Conservation (phyloP, 1,139 yeast species). For the Candida glucosophila region DNA sequence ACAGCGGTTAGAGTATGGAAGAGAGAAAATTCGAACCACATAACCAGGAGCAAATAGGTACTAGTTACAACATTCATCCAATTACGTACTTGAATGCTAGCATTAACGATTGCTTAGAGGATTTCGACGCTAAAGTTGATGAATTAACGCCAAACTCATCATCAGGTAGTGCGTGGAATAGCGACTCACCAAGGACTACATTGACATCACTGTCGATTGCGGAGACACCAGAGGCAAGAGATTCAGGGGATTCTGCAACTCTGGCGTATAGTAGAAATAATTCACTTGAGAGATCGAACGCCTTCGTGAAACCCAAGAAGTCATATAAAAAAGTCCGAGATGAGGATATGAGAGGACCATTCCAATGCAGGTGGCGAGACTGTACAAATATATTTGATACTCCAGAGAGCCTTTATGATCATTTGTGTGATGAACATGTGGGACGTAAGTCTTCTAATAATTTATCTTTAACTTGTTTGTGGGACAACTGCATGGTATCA, state of each 20-base stretch:
- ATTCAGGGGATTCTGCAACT: no score
- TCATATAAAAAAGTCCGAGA: constrained; percentile 43
- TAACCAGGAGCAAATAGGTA: no score
- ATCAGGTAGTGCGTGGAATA: constrained; percentile 17
- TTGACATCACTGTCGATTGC: constrained; percentile 31
- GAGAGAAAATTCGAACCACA: no score
- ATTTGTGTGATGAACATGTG: constrained; percentile 84
- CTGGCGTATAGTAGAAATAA: background rate
- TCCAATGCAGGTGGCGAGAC: constrained; percentile 65
- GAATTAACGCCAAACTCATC: constrained; percentile 22
- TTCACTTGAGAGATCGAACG: background rate
- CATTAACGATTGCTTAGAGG: constrained; percentile 8
- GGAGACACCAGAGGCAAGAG: constrained; percentile 32
- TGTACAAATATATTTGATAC: constrained; percentile 52
- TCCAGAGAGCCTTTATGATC: constrained; percentile 73
- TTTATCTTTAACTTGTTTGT: constrained; percentile 68
- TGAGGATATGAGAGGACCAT: constrained; percentile 47
- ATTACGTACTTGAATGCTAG: constrained; percentile 37
- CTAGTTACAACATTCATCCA: constrained; percentile 39
- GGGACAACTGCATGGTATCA: constrained; percentile 73
- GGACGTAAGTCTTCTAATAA: constrained; percentile 84
- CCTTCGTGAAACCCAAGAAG: constrained; percentile 21
- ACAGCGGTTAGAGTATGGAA: no score
- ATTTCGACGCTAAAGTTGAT: constrained; percentile 19
- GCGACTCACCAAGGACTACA: constrained; percentile 26